Evolutionary conservation across 1,139 yeast genomes (phyloP), one percentile per base, ranked within the genome.

Genomic region (Saccharomyces hybrid): DNA sequence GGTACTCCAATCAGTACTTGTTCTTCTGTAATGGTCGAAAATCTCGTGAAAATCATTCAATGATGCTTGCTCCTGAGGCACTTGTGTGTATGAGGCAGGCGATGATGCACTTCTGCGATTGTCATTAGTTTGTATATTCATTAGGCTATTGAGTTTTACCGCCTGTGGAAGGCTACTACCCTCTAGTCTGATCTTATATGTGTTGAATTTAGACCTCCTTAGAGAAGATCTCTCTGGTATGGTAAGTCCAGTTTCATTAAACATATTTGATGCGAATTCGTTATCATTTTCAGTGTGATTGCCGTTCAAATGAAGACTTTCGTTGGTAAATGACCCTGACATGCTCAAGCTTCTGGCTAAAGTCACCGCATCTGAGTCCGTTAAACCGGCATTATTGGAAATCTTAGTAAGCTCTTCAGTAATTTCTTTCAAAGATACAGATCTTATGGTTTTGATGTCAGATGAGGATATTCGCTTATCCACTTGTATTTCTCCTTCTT

Each of bases 351-450:
- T 82, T 63, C 91, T 75, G 0, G 93, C 93, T 51, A 86, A 72
- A 0, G 91, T 82, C 2, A 84, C 83, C 0, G 93, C 89, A 70
- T 86, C 91, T 27, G 81, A 78, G 13, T 87, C 82, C 53, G 83
- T 85, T 71, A 86, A 73, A 0, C 95, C 93, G 0, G 91, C 91
- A 67, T 81, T 73, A 59, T 80, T 82, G 0, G 89, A 81, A 48
- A 86, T 71, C 52, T 76, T 80, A 60, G 85, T 86, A 52, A 86
- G 71, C 65, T 86, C 93, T 57, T 73, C 78, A 1, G 90, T 83
- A 46, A 86, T 75, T 55, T 84, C 88, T 55, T 80, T 79, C 58
- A 86, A 73, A 0, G 91, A 84, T 6, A 64, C 56, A 2, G 44
- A 38, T 29, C 52, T 49, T 34, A 31, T 29, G 47, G 31, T n/a